Percentiles rank a stretch among this genome's conserved stretches.
Evolutionary conservation across 169 alveolate species (phyloP).

Genomic region (Eimeria tenella): DNA sequence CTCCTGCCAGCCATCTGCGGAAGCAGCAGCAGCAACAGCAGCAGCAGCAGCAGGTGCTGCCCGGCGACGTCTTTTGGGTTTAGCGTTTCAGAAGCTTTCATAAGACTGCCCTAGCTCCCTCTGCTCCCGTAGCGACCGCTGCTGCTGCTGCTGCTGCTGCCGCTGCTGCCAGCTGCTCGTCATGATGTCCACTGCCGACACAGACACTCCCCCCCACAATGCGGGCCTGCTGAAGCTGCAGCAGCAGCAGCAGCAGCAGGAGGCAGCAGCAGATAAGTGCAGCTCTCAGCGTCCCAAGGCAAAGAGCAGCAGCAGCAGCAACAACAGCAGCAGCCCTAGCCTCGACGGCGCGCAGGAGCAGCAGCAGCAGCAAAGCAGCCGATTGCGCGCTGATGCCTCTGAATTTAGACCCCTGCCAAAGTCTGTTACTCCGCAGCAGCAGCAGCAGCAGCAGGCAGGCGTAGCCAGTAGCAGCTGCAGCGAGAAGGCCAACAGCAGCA

Average conservation of each 20-base stretch:
- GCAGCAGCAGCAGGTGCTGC: constrained; percentile 17
- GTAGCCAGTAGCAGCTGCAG: constrained; percentile 18
- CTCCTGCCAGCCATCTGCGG: not conserved
- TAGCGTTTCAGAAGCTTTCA: not conserved
- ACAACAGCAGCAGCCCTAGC: not conserved
- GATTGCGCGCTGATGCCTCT: constrained; percentile 32
- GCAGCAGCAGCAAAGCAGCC: constrained; percentile 55
- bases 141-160: constrained; percentile 64
- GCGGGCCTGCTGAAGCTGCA: constrained; percentile 66
- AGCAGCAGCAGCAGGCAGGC: not conserved
- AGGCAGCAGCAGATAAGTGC: constrained; percentile 41
- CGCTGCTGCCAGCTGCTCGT: not conserved
- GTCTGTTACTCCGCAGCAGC: constrained; percentile 37
- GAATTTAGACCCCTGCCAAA: constrained; percentile 22
- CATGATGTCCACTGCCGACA: constrained; percentile 60
- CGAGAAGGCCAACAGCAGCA: constrained; percentile 9
- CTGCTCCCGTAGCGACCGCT: not conserved
- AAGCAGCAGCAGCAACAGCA: constrained; percentile 44
- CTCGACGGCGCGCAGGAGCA: not conserved
- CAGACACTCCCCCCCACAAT: constrained; percentile 47
- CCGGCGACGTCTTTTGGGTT: not conserved
- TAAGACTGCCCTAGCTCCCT: not conserved
- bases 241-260: constrained; percentile 66
- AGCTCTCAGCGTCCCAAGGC: constrained; percentile 27
- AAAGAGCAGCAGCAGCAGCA: constrained; percentile 46